Evolutionary conservation across 306 rosid genomes (phyloP), one percentile per base, ranked within the genome.

Genomic region (Casuarina cunninghamiana): DNA sequence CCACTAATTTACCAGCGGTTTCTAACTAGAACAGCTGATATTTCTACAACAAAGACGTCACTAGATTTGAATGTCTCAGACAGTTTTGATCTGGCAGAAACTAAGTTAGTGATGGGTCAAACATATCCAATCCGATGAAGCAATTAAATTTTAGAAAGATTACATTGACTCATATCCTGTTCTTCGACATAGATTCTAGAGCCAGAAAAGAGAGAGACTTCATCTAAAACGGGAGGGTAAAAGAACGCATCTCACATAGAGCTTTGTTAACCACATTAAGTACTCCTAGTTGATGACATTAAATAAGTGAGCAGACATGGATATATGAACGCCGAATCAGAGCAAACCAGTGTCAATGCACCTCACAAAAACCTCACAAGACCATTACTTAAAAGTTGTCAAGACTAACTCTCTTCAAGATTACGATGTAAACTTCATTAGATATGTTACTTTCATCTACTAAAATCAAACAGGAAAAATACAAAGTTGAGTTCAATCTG

Each of bases 321-420:
- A 44, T 12, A 39, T 7, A 69, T 13, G 13, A 54, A 68, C 58
- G 54, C 35, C 60, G 41, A 53, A 46, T 55, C 68, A 74, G 13
- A 61, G 38, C 71, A 57, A 79, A 79, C 45, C 17, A 50, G 17
- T 35, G 45, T 49, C 35, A 62, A 70, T 16, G 75, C 63, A 50
- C 68, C 50, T 7, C 38, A 78, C 45, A 55, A 55, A 42, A 63
- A 69, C 72, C 45, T 69, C 71, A 41, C 9, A 10, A 41, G 71
- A 42, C 72, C 65, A 51, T n/a, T 17, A 41, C 51, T 10, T 10
- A 42, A 41, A 41, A 41, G 71, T 19, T 69, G 35, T 41, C 54
- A 9, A 58, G 15, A 57, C 26, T 26, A 57, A 4, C 15, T 57
- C 61, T 53, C 50, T 58, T 73, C 39, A 42, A 57, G 1, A 17